phyloP scores from a whole-genome alignment of 805 yeast species.

The Aciculoconidium aculeatum region DNA sequence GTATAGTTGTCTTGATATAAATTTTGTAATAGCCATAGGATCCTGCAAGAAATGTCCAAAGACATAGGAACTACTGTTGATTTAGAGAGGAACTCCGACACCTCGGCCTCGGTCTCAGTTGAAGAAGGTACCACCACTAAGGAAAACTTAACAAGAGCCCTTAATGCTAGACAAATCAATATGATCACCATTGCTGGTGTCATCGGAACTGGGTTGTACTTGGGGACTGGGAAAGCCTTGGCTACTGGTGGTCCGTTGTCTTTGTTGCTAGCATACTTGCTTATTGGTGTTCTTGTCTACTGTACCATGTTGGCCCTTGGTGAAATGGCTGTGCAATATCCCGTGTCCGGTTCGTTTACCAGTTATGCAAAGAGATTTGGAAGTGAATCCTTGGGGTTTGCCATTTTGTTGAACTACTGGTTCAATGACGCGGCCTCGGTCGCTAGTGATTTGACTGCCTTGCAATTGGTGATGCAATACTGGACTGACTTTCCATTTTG shows the following conservation, averaged over 20 bases:
- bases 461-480: constrained; percentile 40
- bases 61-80: no score
- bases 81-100: no score
- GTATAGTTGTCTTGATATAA: no score
- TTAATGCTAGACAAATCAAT: constrained; percentile 19
- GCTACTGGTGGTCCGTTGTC: constrained; percentile 28
- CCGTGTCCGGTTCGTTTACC: constrained; percentile 51
- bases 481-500: constrained; percentile 48
- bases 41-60: no score
- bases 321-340: constrained; percentile 51
- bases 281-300: constrained; percentile 42
- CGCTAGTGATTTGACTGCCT: constrained; percentile 44
- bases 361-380: constrained; percentile 46
- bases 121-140: no score
- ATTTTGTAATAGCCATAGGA: no score
- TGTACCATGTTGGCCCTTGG: constrained; percentile 50
- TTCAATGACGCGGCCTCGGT: constrained; percentile 45
- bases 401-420: constrained; percentile 46
- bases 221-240: constrained; percentile 28
- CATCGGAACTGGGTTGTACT: constrained; percentile 30
- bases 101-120: constrained; percentile 3
- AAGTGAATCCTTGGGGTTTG: constrained; percentile 47
- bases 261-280: constrained; percentile 27
- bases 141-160: constrained; percentile 9
- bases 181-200: constrained; percentile 35